Conservation (phyloP, 805 yeast species). For the Yarrowia yakushimensis region DNA sequence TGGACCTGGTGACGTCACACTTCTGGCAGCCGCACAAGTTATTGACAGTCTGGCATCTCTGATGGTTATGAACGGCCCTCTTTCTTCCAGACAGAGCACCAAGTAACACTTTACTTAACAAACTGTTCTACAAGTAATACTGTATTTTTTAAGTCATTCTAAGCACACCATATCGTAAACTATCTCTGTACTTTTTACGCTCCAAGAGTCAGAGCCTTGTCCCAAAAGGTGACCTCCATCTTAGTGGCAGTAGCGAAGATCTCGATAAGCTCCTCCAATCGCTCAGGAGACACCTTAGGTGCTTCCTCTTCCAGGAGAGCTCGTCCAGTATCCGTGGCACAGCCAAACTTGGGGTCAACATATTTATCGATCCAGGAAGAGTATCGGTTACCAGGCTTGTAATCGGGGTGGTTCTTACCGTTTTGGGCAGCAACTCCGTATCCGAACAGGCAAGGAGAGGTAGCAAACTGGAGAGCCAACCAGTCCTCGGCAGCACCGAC, state of each 20-base stretch:
- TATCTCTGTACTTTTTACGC: not conserved
- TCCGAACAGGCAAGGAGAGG: conserved; percentile 75
- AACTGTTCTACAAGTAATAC: not conserved
- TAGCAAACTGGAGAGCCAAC: conserved; percentile 61
- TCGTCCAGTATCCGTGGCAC: conserved; percentile 52
- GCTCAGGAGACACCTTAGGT: conserved; percentile 42
- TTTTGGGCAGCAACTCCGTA: conserved; percentile 54
- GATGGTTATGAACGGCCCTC: conserved; percentile 23
- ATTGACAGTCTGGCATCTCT: conserved; percentile 33
- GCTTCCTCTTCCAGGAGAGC: conserved; percentile 47
- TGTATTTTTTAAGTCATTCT: not conserved
- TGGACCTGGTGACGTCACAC: conserved; percentile 50
- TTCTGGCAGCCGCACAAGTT: conserved; percentile 58
- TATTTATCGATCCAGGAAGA: conserved; percentile 62
- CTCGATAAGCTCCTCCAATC: conserved; percentile 50
- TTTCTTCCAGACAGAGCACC: not conserved
- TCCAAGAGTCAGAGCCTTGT: conserved; percentile 31
- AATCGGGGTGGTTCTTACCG: conserved; percentile 35
- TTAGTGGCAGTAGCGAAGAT: conserved; percentile 58
- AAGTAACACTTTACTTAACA: too few relatives aligned
- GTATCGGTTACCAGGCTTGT: conserved; percentile 33
- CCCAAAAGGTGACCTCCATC: conserved; percentile 70
- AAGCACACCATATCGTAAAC: not conserved
- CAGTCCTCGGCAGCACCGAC: conserved; percentile 55
- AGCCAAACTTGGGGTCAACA: conserved; percentile 52